Base-by-base conservation (phyloP, 352 stramenopile genomes). In the Thraustochytrium striatum region DNA sequence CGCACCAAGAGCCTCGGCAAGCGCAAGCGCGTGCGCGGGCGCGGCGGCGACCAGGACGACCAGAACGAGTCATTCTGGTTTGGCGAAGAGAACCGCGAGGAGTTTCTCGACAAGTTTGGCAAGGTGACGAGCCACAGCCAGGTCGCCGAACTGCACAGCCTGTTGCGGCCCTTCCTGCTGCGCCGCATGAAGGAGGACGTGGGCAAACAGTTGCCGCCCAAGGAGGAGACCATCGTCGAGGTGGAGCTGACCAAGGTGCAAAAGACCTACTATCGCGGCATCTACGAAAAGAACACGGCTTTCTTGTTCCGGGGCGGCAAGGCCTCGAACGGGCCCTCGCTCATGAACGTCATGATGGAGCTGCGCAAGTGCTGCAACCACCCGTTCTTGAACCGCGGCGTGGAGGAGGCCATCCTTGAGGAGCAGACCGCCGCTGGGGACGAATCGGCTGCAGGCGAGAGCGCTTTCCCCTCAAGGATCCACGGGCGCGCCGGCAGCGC, bases 311-410 rank as follows among this genome's bases (percentile, higher is more conserved):
- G 88, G 16, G 75, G 86, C 35, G 78, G 69, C 35, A 85, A 85
- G 33, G 61, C 73, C 8, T 72, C 82, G 11, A 82, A 82, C 39
- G 62, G 57, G 19, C 83, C 72, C 8, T 73, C 41, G 35, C 52
- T 79, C 38, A 72, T 79, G 52, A 87, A 98, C 91, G 73, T 96
- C 39, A 98, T 99, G 85, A 98, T 95, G 25, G 88, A 97, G 75
- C 86, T 99, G 50, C 89, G 96, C 9, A 99, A 99, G 84, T 94
- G 91, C 2, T 95, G 95, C 0, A 98, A 99, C 83, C 95, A 99
- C 82, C 93, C 95, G 2, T 87, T 98, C 36, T 84, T 99, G 32
- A 85, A 99, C 32, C 88, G 92, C 2, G 69, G 83, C 65, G 62
- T 82, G n/a, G 86, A 83, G 44, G 72, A 79, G 44, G 30, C 30